phyloP scores from a whole-genome alignment of 495 filamentous ascomycete species.

The Xanthoparmelia taractica region DNA sequence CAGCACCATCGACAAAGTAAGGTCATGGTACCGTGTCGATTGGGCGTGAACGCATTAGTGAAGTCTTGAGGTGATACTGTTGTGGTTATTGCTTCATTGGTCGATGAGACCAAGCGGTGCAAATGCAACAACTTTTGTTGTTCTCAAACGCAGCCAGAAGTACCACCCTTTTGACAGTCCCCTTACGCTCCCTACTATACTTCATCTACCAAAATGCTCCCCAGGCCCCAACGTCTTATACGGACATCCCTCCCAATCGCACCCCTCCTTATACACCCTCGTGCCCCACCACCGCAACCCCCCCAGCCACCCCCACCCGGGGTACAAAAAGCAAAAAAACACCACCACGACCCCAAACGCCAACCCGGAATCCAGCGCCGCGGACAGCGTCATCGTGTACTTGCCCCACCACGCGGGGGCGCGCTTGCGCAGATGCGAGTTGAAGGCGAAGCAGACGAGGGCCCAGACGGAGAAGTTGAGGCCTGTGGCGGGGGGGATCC shows the following conservation, averaged over 20 bases:
- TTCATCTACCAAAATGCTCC: constrained; percentile 15
- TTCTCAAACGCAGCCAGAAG: too few relatives aligned
- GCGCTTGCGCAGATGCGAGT: constrained; percentile 60
- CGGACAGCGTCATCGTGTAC: constrained; percentile 80
- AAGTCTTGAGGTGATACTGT: too few relatives aligned
- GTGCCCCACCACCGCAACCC: constrained; percentile 69
- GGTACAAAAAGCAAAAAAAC: constrained; percentile 75
- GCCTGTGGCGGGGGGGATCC: constrained; percentile 81
- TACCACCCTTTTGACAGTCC: too few relatives aligned
- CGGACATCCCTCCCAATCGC: constrained; percentile 21
- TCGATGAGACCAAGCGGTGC: too few relatives aligned
- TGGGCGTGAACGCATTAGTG: too few relatives aligned
- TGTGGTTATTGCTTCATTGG: too few relatives aligned
- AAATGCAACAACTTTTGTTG: too few relatives aligned
- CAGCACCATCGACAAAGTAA: too few relatives aligned
- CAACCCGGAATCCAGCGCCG: constrained; percentile 72
- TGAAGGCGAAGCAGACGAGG: constrained; percentile 74
- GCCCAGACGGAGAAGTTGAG: constrained; percentile 80
- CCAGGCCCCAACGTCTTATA: constrained; percentile 19
- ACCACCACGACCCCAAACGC: constrained; percentile 73
- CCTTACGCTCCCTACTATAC: too few relatives aligned
- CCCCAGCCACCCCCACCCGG: constrained; percentile 45
- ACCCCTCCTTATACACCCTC: constrained; percentile 49
- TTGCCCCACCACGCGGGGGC: constrained; percentile 73
- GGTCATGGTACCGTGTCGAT: too few relatives aligned